Conservation (phyloP, 1,284 basidiomycete species). For the Heliocybe sulcata region DNA sequence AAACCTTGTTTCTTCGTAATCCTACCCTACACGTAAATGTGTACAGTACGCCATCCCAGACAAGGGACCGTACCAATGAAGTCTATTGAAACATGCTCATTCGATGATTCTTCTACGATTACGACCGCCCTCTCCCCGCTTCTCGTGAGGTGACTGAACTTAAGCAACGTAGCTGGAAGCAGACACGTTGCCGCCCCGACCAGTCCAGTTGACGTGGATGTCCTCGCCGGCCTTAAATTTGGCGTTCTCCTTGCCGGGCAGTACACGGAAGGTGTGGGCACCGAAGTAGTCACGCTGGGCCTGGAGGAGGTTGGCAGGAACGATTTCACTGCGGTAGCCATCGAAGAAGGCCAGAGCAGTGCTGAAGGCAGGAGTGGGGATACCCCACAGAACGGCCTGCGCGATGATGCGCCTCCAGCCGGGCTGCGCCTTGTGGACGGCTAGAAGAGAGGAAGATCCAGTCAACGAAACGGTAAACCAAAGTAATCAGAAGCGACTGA, state of each 20-base stretch:
- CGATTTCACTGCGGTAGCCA: conserved; percentile 88
- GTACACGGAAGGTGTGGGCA: conserved; percentile 91
- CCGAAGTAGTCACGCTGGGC: conserved; percentile 93
- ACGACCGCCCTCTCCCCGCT: background rate
- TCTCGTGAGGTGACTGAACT: conserved; percentile 14
- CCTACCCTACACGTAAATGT: background rate
- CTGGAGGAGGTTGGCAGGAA: conserved; percentile 94
- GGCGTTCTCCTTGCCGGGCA: conserved; percentile 84
- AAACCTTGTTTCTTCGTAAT: background rate
- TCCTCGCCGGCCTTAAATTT: conserved; percentile 78
- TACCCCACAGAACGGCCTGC: conserved; percentile 96
- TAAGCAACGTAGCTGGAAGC: conserved; percentile 90
- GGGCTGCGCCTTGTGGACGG: conserved; percentile 90
- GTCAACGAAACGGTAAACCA: background rate
- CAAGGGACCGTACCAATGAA: background rate
- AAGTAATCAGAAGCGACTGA: conserved; percentile 15
- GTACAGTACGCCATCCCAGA: background rate
- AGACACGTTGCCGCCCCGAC: conserved; percentile 90
- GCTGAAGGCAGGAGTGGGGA: conserved; percentile 93
- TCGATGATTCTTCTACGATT: background rate
- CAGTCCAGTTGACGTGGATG: conserved; percentile 93
- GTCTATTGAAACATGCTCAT: conserved; percentile 3
- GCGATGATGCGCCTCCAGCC: conserved; percentile 98
- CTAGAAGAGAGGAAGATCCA: conserved; percentile 24
- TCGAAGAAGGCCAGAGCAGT: conserved; percentile 99